A percentile compares a stretch with the other conserved stretches of the same genome.
These are phyloP conservation scores for Fusarium annulatum DNA, from an alignment of 2,329 filamentous ascomycete genomes.

Conservation along the genomic window DNA sequence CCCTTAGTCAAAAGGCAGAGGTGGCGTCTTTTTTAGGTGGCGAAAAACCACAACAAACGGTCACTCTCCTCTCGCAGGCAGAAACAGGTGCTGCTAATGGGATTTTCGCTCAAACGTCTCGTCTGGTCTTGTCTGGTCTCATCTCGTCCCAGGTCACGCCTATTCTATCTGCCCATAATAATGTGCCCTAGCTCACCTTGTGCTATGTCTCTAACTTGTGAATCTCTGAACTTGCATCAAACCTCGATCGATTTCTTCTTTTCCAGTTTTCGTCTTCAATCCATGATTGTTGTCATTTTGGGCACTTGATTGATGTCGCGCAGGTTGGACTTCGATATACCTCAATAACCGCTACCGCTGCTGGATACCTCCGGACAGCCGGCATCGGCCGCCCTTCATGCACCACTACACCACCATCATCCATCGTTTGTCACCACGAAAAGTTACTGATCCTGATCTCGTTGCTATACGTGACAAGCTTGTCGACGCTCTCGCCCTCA, in stretches of 20 bases:
- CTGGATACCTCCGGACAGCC: not conserved
- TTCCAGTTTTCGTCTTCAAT: not conserved
- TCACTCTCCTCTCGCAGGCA: conserved; percentile 1
- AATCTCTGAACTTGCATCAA: conserved; percentile 18
- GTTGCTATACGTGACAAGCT: conserved; percentile 24
- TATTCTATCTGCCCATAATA: conserved; percentile 33
- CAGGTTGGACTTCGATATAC: not conserved
- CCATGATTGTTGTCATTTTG: conserved; percentile 12
- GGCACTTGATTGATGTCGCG: conserved; percentile 24
- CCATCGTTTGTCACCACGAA: conserved; percentile 16
- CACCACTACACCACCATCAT: conserved; percentile 10
- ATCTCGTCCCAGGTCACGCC: conserved; percentile 19
- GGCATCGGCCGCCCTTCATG: conserved; percentile 32
- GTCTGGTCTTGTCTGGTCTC: not conserved
- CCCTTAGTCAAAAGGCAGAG: not conserved
- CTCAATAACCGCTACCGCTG: not conserved
- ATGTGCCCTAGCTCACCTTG: conserved; percentile 27
- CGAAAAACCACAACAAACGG: conserved; percentile 14
- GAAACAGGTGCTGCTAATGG: conserved; percentile 13
- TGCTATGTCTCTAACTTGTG: conserved; percentile 22
- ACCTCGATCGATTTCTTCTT: not conserved
- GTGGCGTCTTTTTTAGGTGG: conserved; percentile 28
- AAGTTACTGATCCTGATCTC: conserved; percentile 32
- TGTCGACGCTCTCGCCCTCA: conserved; percentile 23
- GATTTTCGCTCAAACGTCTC: conserved; percentile 18